Evolutionary conservation across 2,329 filamentous ascomycete species (phyloP), one percentile per base, ranked within the genome.

Genomic region (Aspergillus neotritici): DNA sequence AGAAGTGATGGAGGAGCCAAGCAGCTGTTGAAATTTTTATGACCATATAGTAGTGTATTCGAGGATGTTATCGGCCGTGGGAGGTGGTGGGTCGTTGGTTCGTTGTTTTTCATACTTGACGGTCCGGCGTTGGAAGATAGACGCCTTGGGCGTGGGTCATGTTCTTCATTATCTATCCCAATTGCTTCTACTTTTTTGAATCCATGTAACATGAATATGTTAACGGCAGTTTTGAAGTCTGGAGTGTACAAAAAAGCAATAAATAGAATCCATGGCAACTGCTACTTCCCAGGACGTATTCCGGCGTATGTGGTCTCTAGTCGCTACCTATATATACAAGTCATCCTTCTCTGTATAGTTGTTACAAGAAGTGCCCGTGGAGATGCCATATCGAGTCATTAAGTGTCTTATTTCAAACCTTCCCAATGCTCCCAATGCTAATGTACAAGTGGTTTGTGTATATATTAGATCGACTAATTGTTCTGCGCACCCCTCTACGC

Each of bases 1-100:
- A 75, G 69, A 76, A 67, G 56, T 73, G 64, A 68, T 46, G n/a
- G 37, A 34, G 16, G 37, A 41, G 21, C 42, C 37, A 31, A 29
- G 29, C 40, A 31, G 38, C 9, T 33, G 34, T 37, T 34, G 34
- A 15, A 34, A 17, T 16, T 40, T 31, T 46, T 46, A 46, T 39
- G 43, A 45, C 42, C 41, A 21, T 45, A 47, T 34, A 46, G 40
- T 39, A 45, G 43, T 43, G 39, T 48, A 36, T 38, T 44, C 49
- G 41, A 41, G 47, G 44, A 37, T 15, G 34, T 42, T 41, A 37
- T 48, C 43, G 43, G 44, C 41, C 33, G 31, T 46, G 34, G 34
- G 41, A 48, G 43, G 47, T 25, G 43, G 47, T 25, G 46, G 36
- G 39, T 46, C 32, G 35, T 41, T 44, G 40, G 37, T 39, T 37